These are phyloP conservation scores for Heterobasidion parviporum DNA, from an alignment of 1,284 basidiomycete species.

Conservation along the genomic window DNA sequence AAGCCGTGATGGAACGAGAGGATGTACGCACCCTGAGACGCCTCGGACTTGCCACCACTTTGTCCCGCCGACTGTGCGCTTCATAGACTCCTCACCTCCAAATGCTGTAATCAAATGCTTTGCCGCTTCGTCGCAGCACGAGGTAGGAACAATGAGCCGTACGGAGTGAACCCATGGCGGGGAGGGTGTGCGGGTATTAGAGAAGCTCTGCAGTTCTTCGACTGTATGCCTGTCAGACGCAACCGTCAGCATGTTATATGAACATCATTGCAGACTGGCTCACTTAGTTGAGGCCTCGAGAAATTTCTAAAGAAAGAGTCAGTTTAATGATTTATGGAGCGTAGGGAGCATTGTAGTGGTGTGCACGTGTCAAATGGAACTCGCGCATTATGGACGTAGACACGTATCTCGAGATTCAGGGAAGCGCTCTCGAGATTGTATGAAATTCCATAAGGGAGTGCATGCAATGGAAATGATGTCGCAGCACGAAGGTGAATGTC, in stretches of 20 bases:
- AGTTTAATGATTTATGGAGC: background rate
- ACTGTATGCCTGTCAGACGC: slow-evolving; percentile 52
- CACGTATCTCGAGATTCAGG: too few relatives aligned
- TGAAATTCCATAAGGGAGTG: too few relatives aligned
- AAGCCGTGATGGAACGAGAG: background rate
- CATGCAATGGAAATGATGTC: too few relatives aligned
- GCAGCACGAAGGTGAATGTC: background rate
- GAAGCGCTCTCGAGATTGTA: too few relatives aligned
- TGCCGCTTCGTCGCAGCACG: slow-evolving; percentile 76
- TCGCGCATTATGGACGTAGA: too few relatives aligned
- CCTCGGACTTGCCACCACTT: slow-evolving; percentile 97
- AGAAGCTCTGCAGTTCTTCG: slow-evolving; percentile 80
- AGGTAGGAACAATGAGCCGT: slow-evolving; percentile 65
- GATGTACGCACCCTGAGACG: slow-evolving; percentile 48
- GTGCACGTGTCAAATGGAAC: too few relatives aligned
- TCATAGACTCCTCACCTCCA: slow-evolving; percentile 74
- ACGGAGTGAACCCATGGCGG: slow-evolving; percentile 86
- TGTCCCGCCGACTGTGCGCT: slow-evolving; percentile 76
- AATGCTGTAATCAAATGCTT: slow-evolving; percentile 70
- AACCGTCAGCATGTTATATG: background rate
- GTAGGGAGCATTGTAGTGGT: background rate
- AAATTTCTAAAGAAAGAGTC: slow-evolving; percentile 27
- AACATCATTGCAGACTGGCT: slow-evolving; percentile 1
- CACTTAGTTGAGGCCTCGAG: slow-evolving; percentile 38
- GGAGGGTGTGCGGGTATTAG: slow-evolving; percentile 79